Percentiles rank a stretch among this genome's conserved stretches.
Conservation (phyloP, 495 filamentous ascomycete genomes). For the Durotheca rogersii region DNA sequence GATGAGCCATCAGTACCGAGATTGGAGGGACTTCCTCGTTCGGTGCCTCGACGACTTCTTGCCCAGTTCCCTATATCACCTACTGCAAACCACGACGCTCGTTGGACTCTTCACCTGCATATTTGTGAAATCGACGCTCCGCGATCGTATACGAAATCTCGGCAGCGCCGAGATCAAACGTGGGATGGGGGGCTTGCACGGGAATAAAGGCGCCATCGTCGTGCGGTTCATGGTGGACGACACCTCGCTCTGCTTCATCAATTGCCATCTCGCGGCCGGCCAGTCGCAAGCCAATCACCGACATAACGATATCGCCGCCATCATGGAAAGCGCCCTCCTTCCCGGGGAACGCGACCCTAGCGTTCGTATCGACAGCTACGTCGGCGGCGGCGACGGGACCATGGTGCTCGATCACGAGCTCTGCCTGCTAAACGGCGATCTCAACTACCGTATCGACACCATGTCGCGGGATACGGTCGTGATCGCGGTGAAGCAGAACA, state of each 20-base stretch:
- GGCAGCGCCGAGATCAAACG: constrained; percentile 84
- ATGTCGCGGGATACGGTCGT: constrained; percentile 91
- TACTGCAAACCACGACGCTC: constrained; percentile 84
- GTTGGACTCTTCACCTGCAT: constrained; percentile 95
- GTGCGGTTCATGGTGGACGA: constrained; percentile 89
- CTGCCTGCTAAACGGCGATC: constrained; percentile 91
- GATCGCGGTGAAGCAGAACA: constrained; percentile 72
- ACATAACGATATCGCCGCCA: constrained; percentile 89
- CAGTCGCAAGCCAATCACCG: constrained; percentile 86
- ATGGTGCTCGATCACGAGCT: constrained; percentile 98
- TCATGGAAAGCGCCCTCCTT: constrained; percentile 75
- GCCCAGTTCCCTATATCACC: constrained; percentile 76
- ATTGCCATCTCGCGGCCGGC: constrained; percentile 94
- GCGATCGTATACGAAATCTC: constrained; percentile 72
- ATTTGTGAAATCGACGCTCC: constrained; percentile 80
- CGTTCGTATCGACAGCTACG: constrained; percentile 70
- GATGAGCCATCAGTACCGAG: constrained; percentile 96
- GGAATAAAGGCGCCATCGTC: constrained; percentile 95
- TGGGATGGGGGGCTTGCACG: constrained; percentile 89
- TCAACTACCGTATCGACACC: constrained; percentile 98
- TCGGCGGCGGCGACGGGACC: constrained; percentile 86
- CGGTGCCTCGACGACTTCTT: constrained; percentile 79
- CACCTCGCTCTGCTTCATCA: constrained; percentile 91
- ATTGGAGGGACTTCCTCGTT: constrained; percentile 88
- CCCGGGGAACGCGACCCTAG: constrained; percentile 63